Evolutionary conservation across 2,329 filamentous ascomycete species (phyloP).

Genomic region (Cladosporium cucumerinum): DNA sequence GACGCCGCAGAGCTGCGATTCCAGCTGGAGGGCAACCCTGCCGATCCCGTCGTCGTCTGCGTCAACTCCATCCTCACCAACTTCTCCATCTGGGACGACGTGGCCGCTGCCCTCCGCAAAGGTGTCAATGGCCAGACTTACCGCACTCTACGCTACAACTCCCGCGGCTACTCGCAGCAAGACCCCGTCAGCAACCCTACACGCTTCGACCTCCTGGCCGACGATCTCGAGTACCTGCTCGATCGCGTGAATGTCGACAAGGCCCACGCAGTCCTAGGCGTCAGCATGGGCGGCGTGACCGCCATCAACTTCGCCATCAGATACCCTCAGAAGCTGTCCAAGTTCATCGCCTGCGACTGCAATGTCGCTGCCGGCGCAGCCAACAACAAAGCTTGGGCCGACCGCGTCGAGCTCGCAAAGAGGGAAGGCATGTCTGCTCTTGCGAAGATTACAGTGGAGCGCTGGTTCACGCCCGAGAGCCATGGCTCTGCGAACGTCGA

Average conservation of each 20-base stretch:
- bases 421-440: constrained; percentile 46
- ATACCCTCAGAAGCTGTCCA: constrained; percentile 56
- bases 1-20: constrained; percentile 71
- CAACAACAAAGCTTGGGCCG: constrained; percentile 76
- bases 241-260: constrained; percentile 65
- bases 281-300: constrained; percentile 78
- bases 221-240: constrained; percentile 65
- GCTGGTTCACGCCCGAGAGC: constrained; percentile 67
- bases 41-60: constrained; percentile 70
- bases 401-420: constrained; percentile 63
- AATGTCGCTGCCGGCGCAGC: constrained; percentile 67
- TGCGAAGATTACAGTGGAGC: constrained; percentile 65
- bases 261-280: constrained; percentile 67
- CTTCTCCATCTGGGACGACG: constrained; percentile 75
- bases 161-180: constrained; percentile 61
- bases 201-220: constrained; percentile 62
- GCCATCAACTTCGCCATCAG: constrained; percentile 68
- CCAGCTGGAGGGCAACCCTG: constrained; percentile 68
- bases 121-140: constrained; percentile 57
- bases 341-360: constrained; percentile 74
- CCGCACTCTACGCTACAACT: constrained; percentile 73
- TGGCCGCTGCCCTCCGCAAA: constrained; percentile 59
- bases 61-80: constrained; percentile 78
- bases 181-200: constrained; percentile 42
- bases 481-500: constrained; percentile 58